phyloP scores from a whole-genome alignment of 2,329 filamentous ascomycete genomes.

The Alternaria ventricosa region DNA sequence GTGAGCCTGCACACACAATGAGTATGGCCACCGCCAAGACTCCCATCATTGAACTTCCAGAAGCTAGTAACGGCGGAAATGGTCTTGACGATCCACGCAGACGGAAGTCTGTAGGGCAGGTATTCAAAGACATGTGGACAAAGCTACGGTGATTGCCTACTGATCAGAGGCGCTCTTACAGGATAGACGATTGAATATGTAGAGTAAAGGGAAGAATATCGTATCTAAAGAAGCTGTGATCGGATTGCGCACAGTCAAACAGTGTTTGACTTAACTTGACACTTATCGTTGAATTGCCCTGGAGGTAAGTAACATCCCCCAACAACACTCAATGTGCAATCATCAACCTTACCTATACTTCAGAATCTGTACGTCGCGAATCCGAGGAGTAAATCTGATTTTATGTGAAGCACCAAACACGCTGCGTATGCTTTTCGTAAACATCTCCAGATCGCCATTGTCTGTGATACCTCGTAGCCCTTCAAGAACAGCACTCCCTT shows the following conservation, averaged over 20 bases:
- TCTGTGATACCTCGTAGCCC: neutral
- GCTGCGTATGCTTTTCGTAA: neutral
- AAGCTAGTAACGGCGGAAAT: conserved; percentile 17
- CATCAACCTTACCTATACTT: neutral
- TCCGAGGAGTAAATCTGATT: neutral
- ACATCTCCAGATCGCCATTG: neutral
- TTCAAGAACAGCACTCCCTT: neutral
- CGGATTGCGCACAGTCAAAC: neutral
- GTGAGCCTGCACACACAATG: neutral
- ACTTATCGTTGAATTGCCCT: accelerated
- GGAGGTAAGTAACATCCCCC: neutral
- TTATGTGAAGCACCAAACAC: neutral
- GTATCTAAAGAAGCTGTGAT: neutral
- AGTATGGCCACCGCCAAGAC: neutral
- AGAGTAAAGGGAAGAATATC: accelerated
- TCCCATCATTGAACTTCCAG: conserved; percentile 1
- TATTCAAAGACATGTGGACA: neutral
- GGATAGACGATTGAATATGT: neutral
- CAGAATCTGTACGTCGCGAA: neutral
- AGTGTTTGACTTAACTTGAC: neutral
- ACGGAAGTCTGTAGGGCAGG: neutral
- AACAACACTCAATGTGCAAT: neutral
- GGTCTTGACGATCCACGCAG: conserved; percentile 8
- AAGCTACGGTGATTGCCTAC: neutral
- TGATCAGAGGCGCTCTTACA: neutral